phyloP scores from a whole-genome alignment of 2,329 filamentous ascomycete species.

The Pyricularia pennisetigena region DNA sequence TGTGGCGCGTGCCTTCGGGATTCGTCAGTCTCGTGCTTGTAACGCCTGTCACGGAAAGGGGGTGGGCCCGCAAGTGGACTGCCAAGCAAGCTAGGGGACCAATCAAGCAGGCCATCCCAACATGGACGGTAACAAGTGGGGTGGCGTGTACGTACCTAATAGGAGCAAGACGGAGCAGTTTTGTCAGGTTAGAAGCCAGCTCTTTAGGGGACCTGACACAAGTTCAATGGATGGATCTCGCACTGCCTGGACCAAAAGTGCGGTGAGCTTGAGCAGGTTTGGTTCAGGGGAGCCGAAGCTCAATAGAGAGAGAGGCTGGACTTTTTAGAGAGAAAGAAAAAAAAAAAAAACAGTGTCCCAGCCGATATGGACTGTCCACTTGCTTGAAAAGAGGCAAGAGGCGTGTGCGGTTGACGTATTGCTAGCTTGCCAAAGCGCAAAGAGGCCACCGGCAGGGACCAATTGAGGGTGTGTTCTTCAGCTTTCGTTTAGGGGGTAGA shows the following conservation, averaged over 20 bases:
- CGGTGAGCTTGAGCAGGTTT: conserved; percentile 49
- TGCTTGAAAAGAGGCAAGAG: background rate
- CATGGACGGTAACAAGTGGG: background rate
- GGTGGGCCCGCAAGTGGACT: background rate
- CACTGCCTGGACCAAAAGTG: conserved; percentile 54
- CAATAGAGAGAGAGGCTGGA: background rate
- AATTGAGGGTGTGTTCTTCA: background rate
- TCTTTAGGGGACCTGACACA: conserved; percentile 38
- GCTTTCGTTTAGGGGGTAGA: background rate
- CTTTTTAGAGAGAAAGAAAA: background rate
- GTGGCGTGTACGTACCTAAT: background rate
- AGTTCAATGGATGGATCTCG: conserved; percentile 62
- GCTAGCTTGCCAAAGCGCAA: background rate
- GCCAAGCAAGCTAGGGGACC: background rate
- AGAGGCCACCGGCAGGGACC: background rate
- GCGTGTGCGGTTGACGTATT: background rate
- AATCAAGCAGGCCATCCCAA: background rate
- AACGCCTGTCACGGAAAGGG: background rate
- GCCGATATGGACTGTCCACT: background rate
- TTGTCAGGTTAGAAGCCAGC: background rate
- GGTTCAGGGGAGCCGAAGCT: background rate
- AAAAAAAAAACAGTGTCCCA: background rate
- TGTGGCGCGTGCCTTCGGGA: background rate
- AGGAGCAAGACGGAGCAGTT: background rate
- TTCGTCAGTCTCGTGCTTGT: background rate